Base-by-base conservation (phyloP, 202 grass and related monocot genomes). In the Cymbopogon flexuosus region DNA sequence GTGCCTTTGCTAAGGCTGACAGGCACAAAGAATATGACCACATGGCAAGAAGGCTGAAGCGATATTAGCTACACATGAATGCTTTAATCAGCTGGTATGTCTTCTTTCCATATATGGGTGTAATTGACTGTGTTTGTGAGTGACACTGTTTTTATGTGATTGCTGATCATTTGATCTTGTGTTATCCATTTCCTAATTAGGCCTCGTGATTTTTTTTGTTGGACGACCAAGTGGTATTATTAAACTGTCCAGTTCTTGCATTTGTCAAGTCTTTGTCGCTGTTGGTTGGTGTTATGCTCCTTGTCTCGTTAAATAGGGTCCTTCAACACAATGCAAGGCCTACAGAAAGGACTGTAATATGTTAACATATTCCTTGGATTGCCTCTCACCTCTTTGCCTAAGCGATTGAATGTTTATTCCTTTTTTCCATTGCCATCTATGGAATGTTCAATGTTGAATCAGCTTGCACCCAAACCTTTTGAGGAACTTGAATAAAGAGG, bases 1-100 rank as follows among this genome's bases (percentile, higher is more conserved):
- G 9, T 11, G 19, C 36, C 3, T 88, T 81, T 75, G 66, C 43
- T 67, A 97, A 93, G 83, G 82, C 83, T 49, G 57, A 79, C 29
- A 88, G 34, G 79, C 68, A 39, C 2, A 47, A 83, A 33, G 34
- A 31, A 3, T 88, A 80, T 77, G 81, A 93, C 40, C 80, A 57
- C n/a, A 85, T 93, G 42, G 54, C 84, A 41, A 86, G 86, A 79
- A 93, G 80, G 77, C 24, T 87, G 58, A 91, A 81, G 84, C 46
- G 49, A 23, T 34, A 35, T 34, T 86, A 89, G 33, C 40, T 62
- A 52, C 67, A 73, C 39, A 61, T 54, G 8, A 30, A 66, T 47
- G 31, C 8, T 89, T 61, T 77, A 40, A 67, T 77, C 30, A 68
- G 21, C 24, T 35, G 83, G 87, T 89, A 89, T 86, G 87, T 73